A percentile compares a stretch with the other conserved stretches of the same genome.
These are phyloP conservation scores for Cylindrotheca fusiformis DNA, from an alignment of 108 stramenopile species.

Conservation along the genomic window DNA sequence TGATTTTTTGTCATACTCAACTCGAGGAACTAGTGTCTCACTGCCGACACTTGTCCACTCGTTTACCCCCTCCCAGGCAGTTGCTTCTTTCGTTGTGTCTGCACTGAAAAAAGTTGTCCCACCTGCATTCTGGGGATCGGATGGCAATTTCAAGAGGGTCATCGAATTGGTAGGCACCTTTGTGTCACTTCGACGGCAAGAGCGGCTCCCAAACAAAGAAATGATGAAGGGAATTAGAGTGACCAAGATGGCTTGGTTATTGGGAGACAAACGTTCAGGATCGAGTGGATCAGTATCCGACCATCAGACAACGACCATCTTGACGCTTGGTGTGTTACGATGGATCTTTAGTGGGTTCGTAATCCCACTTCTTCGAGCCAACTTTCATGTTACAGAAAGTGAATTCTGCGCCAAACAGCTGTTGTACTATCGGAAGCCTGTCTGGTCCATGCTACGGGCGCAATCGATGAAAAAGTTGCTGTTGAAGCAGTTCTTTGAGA, in stretches of 20 bases:
- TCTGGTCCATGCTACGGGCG: constrained; percentile 68
- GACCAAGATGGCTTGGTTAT: constrained; percentile 64
- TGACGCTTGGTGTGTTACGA: constrained; percentile 50
- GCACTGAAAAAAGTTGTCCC: constrained; percentile 61
- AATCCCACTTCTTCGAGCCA: constrained; percentile 68
- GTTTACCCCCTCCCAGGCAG: constrained; percentile 38
- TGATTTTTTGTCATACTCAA: no score
- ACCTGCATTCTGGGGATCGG: constrained; percentile 72
- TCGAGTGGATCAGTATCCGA: constrained; percentile 16
- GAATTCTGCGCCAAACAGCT: constrained; percentile 60
- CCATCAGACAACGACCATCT: constrained; percentile 46
- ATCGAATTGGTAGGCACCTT: constrained; percentile 46
- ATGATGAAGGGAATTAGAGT: constrained; percentile 63
- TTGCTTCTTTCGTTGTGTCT: constrained; percentile 51
- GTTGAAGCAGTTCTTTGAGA: constrained; percentile 44
- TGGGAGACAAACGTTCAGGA: not conserved
- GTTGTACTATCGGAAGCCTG: constrained; percentile 81
- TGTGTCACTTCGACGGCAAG: constrained; percentile 60
- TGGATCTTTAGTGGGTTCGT: constrained; percentile 72
- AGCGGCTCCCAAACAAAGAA: constrained; percentile 59
- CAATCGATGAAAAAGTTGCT: constrained; percentile 56
- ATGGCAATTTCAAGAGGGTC: constrained; percentile 50
- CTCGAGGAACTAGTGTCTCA: constrained; percentile 1
- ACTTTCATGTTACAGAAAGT: constrained; percentile 83
- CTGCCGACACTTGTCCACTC: constrained; percentile 29